Conservation (phyloP, 2,329 filamentous ascomycete species). For the Septoria petroselini region DNA sequence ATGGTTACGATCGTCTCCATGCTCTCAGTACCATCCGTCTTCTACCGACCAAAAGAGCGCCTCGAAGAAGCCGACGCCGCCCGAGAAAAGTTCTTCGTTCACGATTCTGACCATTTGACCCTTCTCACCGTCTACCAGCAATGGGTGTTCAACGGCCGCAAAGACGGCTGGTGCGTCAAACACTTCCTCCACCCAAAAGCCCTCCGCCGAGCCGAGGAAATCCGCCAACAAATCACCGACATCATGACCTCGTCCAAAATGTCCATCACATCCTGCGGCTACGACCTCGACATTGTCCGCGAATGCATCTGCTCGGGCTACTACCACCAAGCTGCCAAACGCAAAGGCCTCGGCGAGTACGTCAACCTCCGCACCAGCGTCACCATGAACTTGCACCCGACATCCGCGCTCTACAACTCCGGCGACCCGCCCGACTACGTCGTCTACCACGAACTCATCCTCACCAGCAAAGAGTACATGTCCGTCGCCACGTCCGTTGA, state of each 20-base stretch:
- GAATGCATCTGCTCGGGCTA: constrained; percentile 97
- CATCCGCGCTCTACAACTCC: constrained; percentile 84
- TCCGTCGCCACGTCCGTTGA: constrained; percentile 94
- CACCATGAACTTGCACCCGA: constrained; percentile 90
- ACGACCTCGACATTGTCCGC: constrained; percentile 93
- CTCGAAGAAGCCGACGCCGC: constrained; percentile 95
- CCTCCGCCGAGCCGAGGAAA: constrained; percentile 84
- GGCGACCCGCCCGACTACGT: constrained; percentile 96
- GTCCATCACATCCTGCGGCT: constrained; percentile 81
- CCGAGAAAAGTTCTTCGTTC: constrained; percentile 96
- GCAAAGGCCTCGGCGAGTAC: constrained; percentile 95
- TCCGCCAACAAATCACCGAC: constrained; percentile 86
- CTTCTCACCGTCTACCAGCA: constrained; percentile 93
- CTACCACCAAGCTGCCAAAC: constrained; percentile 95
- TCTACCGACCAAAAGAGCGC: constrained; percentile 93
- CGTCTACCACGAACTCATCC: constrained; percentile 94
- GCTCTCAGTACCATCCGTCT: constrained; percentile 93
- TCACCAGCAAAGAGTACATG: constrained; percentile 97
- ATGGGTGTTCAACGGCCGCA: constrained; percentile 87
- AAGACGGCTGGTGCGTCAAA: constrained; percentile 85
- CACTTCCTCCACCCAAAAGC: constrained; percentile 97
- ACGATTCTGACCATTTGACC: constrained; percentile 94
- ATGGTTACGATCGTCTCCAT: constrained; percentile 98
- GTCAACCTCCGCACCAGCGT: constrained; percentile 94
- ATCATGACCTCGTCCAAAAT: constrained; percentile 95